A percentile compares a stretch with the other conserved stretches of the same genome.
phyloP scores from a whole-genome alignment of 129 eudicot genomes.

The Lonicera japonica region DNA sequence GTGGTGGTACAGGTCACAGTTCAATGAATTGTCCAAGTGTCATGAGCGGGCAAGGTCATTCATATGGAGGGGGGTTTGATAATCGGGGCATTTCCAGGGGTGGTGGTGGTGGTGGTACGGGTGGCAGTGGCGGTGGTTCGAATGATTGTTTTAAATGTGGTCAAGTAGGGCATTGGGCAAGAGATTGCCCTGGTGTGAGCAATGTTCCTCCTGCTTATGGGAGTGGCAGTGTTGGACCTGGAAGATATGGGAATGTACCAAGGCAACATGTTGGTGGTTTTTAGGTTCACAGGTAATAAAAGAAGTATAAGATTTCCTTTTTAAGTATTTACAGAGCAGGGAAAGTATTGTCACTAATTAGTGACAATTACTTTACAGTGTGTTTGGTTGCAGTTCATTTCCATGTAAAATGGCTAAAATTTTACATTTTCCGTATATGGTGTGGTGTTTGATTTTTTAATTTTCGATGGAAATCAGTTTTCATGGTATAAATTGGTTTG shows the following conservation, averaged over 20 bases:
- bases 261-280: conserved; percentile 54
- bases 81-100: conserved; percentile 23
- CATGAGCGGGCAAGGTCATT: conserved; percentile 27
- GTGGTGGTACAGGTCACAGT: conserved; percentile 67
- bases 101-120: conserved; percentile 21
- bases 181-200: conserved; percentile 47
- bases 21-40: conserved; percentile 55
- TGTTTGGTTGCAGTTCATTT: too few relatives aligned
- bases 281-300: conserved; percentile 27
- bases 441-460: too few relatives aligned
- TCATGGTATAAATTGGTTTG: too few relatives aligned
- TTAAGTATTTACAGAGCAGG: too few relatives aligned
- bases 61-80: conserved; percentile 29
- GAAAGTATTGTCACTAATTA: too few relatives aligned
- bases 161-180: conserved; percentile 81
- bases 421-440: too few relatives aligned
- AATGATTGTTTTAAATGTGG: conserved; percentile 64
- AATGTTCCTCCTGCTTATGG: conserved; percentile 58
- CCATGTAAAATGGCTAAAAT: too few relatives aligned
- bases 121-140: conserved; percentile 18
- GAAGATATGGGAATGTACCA: conserved; percentile 40
- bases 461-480: too few relatives aligned
- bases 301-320: background rate
- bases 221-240: conserved; percentile 30
- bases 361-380: too few relatives aligned